These are phyloP conservation scores for Cucumis melo DNA, from an alignment of 306 rosid species.

Conservation along the genomic window DNA sequence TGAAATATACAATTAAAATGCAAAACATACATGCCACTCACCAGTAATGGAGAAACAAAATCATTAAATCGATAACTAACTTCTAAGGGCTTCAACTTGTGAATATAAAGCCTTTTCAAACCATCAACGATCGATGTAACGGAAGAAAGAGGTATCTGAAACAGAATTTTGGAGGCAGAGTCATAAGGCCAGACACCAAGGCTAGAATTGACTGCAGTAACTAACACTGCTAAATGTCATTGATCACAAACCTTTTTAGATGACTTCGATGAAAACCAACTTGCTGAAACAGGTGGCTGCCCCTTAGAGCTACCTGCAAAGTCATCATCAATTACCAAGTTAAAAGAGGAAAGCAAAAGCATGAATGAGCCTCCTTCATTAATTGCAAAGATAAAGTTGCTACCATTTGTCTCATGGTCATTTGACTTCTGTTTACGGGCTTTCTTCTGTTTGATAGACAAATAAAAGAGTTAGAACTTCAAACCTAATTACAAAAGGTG, in stretches of 20 bases:
- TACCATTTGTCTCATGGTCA: slow-evolving; percentile 34
- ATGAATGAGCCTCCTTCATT: slow-evolving; percentile 1
- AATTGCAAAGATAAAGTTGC: slow-evolving; percentile 16
- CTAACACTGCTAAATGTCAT: neutral
- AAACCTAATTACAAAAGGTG: neutral
- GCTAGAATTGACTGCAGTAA: neutral
- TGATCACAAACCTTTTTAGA: slow-evolving; percentile 37
- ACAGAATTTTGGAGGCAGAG: neutral
- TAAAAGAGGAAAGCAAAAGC: slow-evolving; percentile 1
- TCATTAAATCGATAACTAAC: slow-evolving; percentile 61
- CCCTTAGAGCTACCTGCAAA: slow-evolving; percentile 37
- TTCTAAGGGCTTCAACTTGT: slow-evolving; percentile 94
- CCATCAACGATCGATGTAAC: slow-evolving; percentile 87
- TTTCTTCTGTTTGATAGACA: slow-evolving; percentile 42
- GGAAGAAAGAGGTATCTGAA: slow-evolving; percentile 53
- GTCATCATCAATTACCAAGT: slow-evolving; percentile 4
- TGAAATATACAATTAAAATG: neutral
- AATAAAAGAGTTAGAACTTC: slow-evolving; percentile 4
- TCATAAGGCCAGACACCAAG: neutral
- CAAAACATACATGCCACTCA: slow-evolving; percentile 18
- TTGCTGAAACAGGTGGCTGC: slow-evolving; percentile 34
- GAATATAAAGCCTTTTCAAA: slow-evolving; percentile 68
- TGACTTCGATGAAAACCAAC: slow-evolving; percentile 66
- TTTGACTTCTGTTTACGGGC: slow-evolving; percentile 29
- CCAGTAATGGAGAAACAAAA: slow-evolving; percentile 72